Evolutionary conservation across 164 flowering plant genomes (phyloP), one percentile per base, ranked within the genome.

Genomic region (grape (Vitis vinifera)): DNA sequence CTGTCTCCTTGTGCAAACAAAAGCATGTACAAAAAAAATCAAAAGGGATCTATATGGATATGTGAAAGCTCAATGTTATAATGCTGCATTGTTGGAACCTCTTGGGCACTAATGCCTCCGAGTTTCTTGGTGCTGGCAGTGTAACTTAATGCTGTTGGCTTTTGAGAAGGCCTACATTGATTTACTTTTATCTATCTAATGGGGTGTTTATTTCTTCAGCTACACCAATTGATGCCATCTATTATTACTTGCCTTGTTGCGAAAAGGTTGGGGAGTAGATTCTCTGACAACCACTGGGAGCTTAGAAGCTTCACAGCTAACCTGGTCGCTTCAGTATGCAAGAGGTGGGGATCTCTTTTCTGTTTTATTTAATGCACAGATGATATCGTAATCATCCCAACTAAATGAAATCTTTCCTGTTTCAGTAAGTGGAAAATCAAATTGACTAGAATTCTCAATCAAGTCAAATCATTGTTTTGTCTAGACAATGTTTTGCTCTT

Each of bases 201-300:
- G 52, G 10, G 11, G 50, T 58, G 12, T 74, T 63, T 37, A 59
- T 51, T 67, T 71, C 62, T 67, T 44, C 85, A 89, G 94, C 77
- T 88, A 65, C 92, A 89, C 75, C 90, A 90, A 69, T 62, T 90
- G 76, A 85, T 90, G 92, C 95, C 91, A 23, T 77, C 92, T 65
- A 78, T 90, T 17, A 70, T 88, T 70, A 90, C 95, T 29, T 90
- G 95, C 80, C 80, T 87, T 70, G 86, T 88, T 73, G 87, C 87
- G 8, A 90, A 79, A 78, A 84, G 82, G 77, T 72, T 90, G 74
- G 92, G 91, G 47, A 77, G 77, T 73, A 87, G 81, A 65, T 68
- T 83, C 64, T 80, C 88, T 13, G 95, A 90, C 77, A 84, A 87
- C 69, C 95, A 90, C 71, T 87, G 92, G 95, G 87, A 83, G 71